These are phyloP conservation scores for Globisporangium viniferum DNA, from an alignment of 352 stramenopile genomes.

Conservation along the genomic window DNA sequence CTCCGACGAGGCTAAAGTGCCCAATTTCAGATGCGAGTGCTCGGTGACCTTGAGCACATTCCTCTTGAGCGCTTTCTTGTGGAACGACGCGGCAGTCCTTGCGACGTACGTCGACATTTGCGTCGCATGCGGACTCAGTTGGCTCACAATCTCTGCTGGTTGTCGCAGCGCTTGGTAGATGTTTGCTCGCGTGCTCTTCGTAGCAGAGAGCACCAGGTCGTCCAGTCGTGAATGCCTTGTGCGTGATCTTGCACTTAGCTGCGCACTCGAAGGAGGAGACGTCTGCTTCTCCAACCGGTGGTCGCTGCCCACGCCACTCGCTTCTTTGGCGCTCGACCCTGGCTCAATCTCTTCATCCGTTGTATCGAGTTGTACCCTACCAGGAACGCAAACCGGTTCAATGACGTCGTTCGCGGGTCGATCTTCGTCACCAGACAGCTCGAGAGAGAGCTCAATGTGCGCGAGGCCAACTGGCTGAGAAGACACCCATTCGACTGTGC, in stretches of 20 bases:
- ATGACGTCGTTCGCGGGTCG: not conserved
- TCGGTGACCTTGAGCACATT: slow-evolving; percentile 17
- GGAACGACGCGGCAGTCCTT: slow-evolving; percentile 15
- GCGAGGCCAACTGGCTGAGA: not conserved
- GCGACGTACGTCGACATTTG: slow-evolving; percentile 8
- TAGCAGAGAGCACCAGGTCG: not conserved
- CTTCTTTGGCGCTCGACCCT: not conserved
- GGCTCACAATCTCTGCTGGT: not conserved
- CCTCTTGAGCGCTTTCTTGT: slow-evolving; percentile 31
- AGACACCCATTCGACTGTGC: not conserved
- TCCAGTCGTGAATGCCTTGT: not conserved
- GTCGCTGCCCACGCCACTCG: not conserved
- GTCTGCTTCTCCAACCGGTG: not conserved
- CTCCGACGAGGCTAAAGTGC: slow-evolving; percentile 20
- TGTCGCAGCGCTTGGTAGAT: slow-evolving; percentile 11
- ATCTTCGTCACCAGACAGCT: not conserved
- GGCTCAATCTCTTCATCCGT: not conserved
- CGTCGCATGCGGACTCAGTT: not conserved
- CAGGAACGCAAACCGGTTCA: not conserved
- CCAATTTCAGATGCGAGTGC: slow-evolving; percentile 28
- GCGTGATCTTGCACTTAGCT: not conserved
- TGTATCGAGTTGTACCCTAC: not conserved
- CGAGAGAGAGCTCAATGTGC: not conserved
- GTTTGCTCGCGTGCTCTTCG: not conserved
- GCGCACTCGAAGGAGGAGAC: no score